These are phyloP conservation scores for Yamadazyma conglobata DNA, from an alignment of 1,139 yeast species.

Conservation along the genomic window DNA sequence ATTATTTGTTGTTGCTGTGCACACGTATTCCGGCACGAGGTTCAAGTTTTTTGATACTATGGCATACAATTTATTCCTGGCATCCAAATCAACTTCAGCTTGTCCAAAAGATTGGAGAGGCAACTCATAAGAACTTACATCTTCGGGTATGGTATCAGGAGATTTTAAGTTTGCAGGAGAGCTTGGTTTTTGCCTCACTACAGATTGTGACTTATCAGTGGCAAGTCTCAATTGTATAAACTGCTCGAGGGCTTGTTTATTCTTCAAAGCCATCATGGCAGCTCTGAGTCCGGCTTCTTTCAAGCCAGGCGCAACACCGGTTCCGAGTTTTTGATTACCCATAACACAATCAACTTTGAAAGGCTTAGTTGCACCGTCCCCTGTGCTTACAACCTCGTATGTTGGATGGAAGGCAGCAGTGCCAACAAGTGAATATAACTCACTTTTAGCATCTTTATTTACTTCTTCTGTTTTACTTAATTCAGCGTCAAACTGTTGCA, in stretches of 20 bases:
- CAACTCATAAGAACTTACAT: conserved; percentile 4
- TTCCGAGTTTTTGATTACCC: conserved; percentile 53
- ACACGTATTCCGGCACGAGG: conserved; percentile 39
- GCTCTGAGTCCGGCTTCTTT: conserved; percentile 72
- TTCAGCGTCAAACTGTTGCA: conserved; percentile 25
- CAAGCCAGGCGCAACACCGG: conserved; percentile 56
- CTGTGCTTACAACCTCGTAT: conserved; percentile 53
- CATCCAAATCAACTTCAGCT: conserved; percentile 30
- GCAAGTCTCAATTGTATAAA: conserved; percentile 57
- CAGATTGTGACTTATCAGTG: conserved; percentile 48
- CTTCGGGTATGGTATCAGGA: conserved; percentile 1
- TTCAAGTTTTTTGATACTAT: conserved; percentile 38
- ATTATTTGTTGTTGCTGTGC: conserved; percentile 26
- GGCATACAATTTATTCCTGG: conserved; percentile 44
- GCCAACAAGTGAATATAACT: conserved; percentile 77
- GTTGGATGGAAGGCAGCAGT: conserved; percentile 64
- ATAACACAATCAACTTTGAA: conserved; percentile 68
- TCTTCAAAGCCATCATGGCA: conserved; percentile 66
- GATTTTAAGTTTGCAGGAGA: no score
- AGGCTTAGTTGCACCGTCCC: conserved; percentile 49
- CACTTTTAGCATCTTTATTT: conserved; percentile 67
- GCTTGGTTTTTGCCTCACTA: conserved; percentile 17
- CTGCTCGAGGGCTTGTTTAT: conserved; percentile 58
- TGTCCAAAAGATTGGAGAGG: conserved; percentile 27
- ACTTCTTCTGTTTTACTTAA: conserved; percentile 30